Evolutionary conservation across 2,329 filamentous ascomycete species (phyloP).

Genomic region (Huntiella savannae): DNA sequence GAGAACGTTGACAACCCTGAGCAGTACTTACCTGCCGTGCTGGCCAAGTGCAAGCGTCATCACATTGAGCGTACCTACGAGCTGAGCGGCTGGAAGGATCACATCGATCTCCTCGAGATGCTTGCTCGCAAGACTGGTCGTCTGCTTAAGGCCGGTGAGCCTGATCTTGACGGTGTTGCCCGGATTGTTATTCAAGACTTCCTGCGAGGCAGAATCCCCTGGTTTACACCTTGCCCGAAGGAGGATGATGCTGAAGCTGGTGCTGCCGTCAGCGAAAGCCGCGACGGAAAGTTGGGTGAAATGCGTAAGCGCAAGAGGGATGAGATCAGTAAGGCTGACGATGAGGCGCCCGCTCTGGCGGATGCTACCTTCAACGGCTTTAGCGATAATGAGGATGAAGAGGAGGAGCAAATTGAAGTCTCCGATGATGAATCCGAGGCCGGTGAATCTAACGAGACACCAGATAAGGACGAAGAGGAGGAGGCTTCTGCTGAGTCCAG

Average conservation of each 20-base stretch:
- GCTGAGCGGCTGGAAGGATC: slow-evolving; percentile 56
- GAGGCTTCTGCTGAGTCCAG: neutral
- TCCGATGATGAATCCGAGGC: slow-evolving; percentile 15
- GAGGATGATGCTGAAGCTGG: slow-evolving; percentile 21
- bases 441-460: slow-evolving; percentile 16
- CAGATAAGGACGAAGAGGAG: neutral
- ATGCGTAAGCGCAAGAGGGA: slow-evolving; percentile 65
- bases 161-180: slow-evolving; percentile 83
- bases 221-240: slow-evolving; percentile 68
- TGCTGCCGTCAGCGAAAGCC: slow-evolving; percentile 40
- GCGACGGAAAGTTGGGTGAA: slow-evolving; percentile 64
- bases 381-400: slow-evolving; percentile 20
- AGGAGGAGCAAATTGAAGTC: slow-evolving; percentile 18
- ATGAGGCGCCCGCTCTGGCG: slow-evolving; percentile 17
- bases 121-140: slow-evolving; percentile 75
- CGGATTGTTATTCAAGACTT: slow-evolving; percentile 98
- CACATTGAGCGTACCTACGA: slow-evolving; percentile 91
- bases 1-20: slow-evolving; percentile 94
- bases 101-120: slow-evolving; percentile 69
- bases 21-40: slow-evolving; percentile 76
- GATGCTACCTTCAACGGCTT: slow-evolving; percentile 29
- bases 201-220: slow-evolving; percentile 82
- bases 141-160: slow-evolving; percentile 78
- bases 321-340: slow-evolving; percentile 20
- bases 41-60: slow-evolving; percentile 61